These are phyloP conservation scores for Vitis amurensis DNA, from an alignment of 164 flowering plant genomes.

Conservation along the genomic window DNA sequence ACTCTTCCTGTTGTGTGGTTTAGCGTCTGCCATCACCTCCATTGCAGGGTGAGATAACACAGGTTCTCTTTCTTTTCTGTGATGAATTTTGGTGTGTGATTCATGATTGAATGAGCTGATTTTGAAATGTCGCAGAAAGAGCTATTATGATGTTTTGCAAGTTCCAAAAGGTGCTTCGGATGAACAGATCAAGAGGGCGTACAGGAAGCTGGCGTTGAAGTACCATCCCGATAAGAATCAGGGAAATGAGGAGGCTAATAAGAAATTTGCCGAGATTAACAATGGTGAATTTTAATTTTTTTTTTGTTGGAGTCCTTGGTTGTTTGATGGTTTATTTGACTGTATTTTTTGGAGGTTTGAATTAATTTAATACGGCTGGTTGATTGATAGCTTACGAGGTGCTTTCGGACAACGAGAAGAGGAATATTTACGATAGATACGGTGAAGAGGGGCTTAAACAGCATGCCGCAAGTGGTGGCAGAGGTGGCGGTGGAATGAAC, in stretches of 20 bases:
- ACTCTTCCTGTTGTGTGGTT: slow-evolving; percentile 34
- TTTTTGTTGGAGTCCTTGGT: background rate
- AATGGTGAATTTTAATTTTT: slow-evolving; percentile 57
- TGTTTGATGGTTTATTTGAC: background rate
- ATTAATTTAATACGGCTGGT: background rate
- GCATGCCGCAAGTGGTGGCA: slow-evolving; percentile 79
- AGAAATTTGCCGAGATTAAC: slow-evolving; percentile 86
- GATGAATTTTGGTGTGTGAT: background rate
- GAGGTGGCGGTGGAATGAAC: slow-evolving; percentile 85
- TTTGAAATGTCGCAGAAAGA: slow-evolving; percentile 55
- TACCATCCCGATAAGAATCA: slow-evolving; percentile 98
- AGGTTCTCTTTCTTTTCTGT: too few relatives aligned
- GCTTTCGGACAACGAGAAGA: slow-evolving; percentile 87
- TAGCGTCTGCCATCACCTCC: slow-evolving; percentile 34
- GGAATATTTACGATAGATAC: slow-evolving; percentile 83
- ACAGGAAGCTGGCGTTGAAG: slow-evolving; percentile 91
- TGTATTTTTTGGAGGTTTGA: background rate
- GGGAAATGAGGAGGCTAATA: slow-evolving; percentile 97
- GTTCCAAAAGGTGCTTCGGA: slow-evolving; percentile 85
- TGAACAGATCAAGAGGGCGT: slow-evolving; percentile 96
- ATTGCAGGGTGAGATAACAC: slow-evolving; percentile 53
- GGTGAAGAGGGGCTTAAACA: slow-evolving; percentile 98
- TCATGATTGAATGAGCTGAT: background rate
- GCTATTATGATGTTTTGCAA: slow-evolving; percentile 90
- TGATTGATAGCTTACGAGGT: slow-evolving; percentile 81